A percentile compares a stretch with the other conserved stretches of the same genome.
phyloP scores from a whole-genome alignment of 1,284 basidiomycete species.

The Rhodotorula sp. region DNA sequence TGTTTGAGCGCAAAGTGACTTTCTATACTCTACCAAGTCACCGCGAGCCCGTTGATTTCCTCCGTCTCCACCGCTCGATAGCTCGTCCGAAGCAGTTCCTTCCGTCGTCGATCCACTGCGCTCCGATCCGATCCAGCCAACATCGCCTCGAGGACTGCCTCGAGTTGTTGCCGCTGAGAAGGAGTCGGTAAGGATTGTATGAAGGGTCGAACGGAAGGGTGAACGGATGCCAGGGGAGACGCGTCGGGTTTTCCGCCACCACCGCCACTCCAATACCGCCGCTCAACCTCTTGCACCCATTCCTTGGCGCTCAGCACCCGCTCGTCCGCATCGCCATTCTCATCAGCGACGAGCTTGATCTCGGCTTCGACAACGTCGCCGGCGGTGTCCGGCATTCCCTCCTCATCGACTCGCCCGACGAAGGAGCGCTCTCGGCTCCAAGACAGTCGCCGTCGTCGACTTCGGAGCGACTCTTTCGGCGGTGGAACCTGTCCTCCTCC shows the following conservation, averaged over 20 bases:
- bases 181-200: slow-evolving; percentile 12
- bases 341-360: slow-evolving; percentile 42
- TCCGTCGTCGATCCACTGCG: slow-evolving; percentile 52
- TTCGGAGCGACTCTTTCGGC: slow-evolving; percentile 39
- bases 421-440: slow-evolving; percentile 59
- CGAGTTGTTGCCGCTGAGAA: slow-evolving; percentile 53
- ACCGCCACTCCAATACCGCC: slow-evolving; percentile 21
- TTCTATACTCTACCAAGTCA: slow-evolving; percentile 69
- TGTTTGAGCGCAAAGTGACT: not conserved
- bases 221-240: not conserved
- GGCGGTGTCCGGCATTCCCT: slow-evolving; percentile 51
- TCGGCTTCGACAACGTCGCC: slow-evolving; percentile 39
- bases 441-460: slow-evolving; percentile 10
- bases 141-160: slow-evolving; percentile 54
- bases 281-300: slow-evolving; percentile 42
- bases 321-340: slow-evolving; percentile 12
- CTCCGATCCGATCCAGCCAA: slow-evolving; percentile 50
- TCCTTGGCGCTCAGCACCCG: slow-evolving; percentile 38
- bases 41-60: slow-evolving; percentile 69
- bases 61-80: slow-evolving; percentile 87
- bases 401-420: slow-evolving; percentile 56
- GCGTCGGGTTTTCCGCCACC: not conserved
- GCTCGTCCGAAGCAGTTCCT: slow-evolving; percentile 68
- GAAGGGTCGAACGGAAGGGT: slow-evolving; percentile 29
- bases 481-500: slow-evolving; percentile 91